These are phyloP conservation scores for Colletotrichum abscissum DNA, from an alignment of 2,329 filamentous ascomycete species.

Conservation along the genomic window DNA sequence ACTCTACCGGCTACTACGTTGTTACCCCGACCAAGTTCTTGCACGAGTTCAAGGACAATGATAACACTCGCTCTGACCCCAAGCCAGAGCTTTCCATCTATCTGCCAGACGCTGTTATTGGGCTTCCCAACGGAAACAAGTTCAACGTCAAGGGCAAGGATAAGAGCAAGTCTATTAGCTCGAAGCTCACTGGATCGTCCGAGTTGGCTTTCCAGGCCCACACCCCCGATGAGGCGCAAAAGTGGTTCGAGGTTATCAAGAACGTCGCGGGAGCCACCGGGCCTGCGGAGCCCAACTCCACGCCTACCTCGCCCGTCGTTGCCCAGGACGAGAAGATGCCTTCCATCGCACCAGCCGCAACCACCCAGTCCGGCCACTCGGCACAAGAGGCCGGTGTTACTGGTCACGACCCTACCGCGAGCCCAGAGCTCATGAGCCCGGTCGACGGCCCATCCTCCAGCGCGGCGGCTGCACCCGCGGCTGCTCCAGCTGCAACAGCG, in stretches of 20 bases:
- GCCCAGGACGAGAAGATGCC: constrained; percentile 43
- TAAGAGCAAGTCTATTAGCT: constrained; percentile 80
- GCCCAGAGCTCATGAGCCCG: constrained; percentile 30
- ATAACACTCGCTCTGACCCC: constrained; percentile 77
- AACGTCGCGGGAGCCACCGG: constrained; percentile 66
- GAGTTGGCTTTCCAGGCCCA: constrained; percentile 92
- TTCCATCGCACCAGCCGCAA: constrained; percentile 35
- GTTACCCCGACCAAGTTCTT: constrained; percentile 89
- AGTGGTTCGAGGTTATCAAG: constrained; percentile 84
- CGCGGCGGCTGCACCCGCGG: constrained; percentile 10
- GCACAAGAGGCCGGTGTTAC: constrained; percentile 61
- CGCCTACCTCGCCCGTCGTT: constrained; percentile 44
- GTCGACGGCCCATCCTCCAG: constrained; percentile 23
- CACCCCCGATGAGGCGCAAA: constrained; percentile 80
- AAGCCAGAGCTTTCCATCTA: constrained; percentile 90
- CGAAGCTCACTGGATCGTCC: constrained; percentile 81
- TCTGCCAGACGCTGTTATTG: constrained; percentile 88
- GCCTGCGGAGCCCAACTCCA: constrained; percentile 44
- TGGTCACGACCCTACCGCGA: constrained; percentile 39
- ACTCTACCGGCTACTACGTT: constrained; percentile 87
- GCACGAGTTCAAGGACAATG: constrained; percentile 96
- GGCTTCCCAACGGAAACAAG: constrained; percentile 78
- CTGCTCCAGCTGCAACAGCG: constrained; percentile 13
- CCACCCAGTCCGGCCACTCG: constrained; percentile 44
- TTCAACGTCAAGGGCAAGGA: constrained; percentile 98